Base-by-base conservation (phyloP, 140 eudicot genomes). In the Oenanthe javanica region DNA sequence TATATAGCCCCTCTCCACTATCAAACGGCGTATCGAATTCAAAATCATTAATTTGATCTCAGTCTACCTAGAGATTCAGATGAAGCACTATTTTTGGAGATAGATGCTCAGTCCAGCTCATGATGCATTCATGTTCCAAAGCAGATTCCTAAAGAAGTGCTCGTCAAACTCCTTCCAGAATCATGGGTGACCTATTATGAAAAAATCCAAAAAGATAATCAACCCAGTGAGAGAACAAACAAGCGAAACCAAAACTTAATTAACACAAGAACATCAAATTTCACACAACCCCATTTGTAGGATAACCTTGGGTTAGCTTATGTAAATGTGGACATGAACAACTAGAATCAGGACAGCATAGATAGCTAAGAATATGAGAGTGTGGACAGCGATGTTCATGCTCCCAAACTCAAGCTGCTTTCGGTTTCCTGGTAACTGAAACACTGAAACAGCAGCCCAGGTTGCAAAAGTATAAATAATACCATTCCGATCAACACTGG, bases 401-500 rank as follows among this genome's bases (percentile, higher is more conserved):
- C 91, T 87, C 31, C 97, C 96, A 40, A 92, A 92, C 90, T 94
- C 97, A 42, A 94, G 16, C 76, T 72, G 86, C 43, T 81, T 83
- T 82, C 81, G 67, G 85, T 92, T 85, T 1, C 99, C 99, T 0
- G 97, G 98, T 18, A 94, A 52, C 95, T 94, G 95, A 61, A 94
- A 85, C 11, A 92, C 87, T 27, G 92, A 88, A 31, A 31, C 36
- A 31, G 36, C 36, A 31, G 36, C 0, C 96, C 97, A 6, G 98
- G 97, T 49, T 89, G 93, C 85, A 94, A 75, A 52, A 92, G 80
- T 61, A 90, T 79, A 86, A 92, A 94, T 81, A 94, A 89, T 31
- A 94, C 90, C 50, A 94, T 97, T 72, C 99, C 95, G 72, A 92
- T 85, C 5, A 94, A 87, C 63, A 94, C 87, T 1, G 99, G 99